Evolutionary conservation across 768 basidiomycete species (phyloP).

Genomic region (Xerocomellus chrysenteron): DNA sequence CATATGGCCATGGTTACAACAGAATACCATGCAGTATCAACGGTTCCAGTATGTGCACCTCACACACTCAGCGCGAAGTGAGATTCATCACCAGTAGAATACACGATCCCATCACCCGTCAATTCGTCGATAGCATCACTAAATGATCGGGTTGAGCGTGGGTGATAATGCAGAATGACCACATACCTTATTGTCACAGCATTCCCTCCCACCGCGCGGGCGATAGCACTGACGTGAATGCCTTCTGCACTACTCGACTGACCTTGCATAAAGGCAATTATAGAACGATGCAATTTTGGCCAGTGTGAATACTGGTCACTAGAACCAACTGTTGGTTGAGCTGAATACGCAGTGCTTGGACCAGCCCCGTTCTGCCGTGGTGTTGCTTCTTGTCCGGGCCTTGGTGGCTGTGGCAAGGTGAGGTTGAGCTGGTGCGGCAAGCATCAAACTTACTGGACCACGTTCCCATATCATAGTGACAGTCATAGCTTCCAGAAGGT

Average conservation of each 20-base stretch:
- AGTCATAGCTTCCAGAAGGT: conserved; percentile 72
- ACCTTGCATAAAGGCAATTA: conserved; percentile 60
- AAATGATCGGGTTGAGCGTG: conserved; percentile 1
- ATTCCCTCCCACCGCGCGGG: conserved; percentile 57
- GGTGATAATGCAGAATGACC: background rate
- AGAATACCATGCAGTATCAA: background rate
- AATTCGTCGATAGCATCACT: conserved; percentile 75
- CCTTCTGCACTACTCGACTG: conserved; percentile 59
- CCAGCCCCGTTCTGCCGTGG: conserved; percentile 11
- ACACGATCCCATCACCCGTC: conserved; percentile 79
- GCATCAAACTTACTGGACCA: conserved; percentile 53
- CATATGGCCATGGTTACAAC: background rate
- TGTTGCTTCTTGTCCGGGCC: conserved; percentile 26
- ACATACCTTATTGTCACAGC: conserved; percentile 64
- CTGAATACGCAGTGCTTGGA: conserved; percentile 44
- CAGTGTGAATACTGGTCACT: conserved; percentile 55
- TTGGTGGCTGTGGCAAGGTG: conserved; percentile 31
- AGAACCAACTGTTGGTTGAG: conserved; percentile 30
- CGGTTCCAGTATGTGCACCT: background rate
- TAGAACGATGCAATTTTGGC: conserved; percentile 57
- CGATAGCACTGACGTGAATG: conserved; percentile 70
- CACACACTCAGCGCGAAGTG: conserved; percentile 59
- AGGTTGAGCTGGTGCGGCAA: background rate
- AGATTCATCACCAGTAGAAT: conserved; percentile 79
- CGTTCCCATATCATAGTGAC: conserved; percentile 65